These are phyloP conservation scores for Lachnellula hyalina DNA, from an alignment of 2,329 filamentous ascomycete genomes.

Conservation along the genomic window DNA sequence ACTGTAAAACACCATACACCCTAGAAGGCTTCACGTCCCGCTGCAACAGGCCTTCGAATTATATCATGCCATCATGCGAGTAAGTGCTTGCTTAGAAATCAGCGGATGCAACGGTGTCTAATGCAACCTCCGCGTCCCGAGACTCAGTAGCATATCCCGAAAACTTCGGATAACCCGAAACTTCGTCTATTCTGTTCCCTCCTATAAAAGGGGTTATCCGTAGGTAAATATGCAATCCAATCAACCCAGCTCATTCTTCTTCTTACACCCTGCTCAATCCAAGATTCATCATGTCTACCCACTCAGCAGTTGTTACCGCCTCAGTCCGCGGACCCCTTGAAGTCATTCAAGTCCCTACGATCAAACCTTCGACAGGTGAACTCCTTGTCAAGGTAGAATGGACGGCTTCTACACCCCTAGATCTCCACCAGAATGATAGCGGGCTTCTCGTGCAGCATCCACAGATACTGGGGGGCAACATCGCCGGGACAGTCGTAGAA, in stretches of 20 bases:
- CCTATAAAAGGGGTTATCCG: no score
- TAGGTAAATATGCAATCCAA: no score
- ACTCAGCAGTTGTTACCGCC: constrained; percentile 38
- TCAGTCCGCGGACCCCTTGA: constrained; percentile 33
- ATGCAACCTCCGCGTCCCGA: no score
- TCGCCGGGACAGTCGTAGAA: constrained; percentile 48
- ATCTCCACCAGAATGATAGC: constrained; percentile 57
- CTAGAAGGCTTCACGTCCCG: no score
- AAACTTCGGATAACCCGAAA: no score
- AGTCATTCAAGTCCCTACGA: constrained; percentile 31
- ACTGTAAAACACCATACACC: no score
- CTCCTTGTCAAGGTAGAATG: constrained; percentile 50
- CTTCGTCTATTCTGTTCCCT: no score
- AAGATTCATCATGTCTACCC: constrained; percentile 29
- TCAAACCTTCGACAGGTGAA: constrained; percentile 35
- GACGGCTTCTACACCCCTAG: constrained; percentile 56
- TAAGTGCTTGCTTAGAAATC: no score
- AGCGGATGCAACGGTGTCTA: no score
- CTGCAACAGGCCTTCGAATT: no score
- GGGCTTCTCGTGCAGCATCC: constrained; percentile 49
- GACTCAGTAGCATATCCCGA: no score
- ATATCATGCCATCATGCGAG: no score
- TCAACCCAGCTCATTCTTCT: background rate
- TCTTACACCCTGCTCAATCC: background rate
- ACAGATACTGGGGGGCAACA: constrained; percentile 45